Base-by-base conservation (phyloP, 1,139 yeast genomes). In the Pichia norvegensis region DNA sequence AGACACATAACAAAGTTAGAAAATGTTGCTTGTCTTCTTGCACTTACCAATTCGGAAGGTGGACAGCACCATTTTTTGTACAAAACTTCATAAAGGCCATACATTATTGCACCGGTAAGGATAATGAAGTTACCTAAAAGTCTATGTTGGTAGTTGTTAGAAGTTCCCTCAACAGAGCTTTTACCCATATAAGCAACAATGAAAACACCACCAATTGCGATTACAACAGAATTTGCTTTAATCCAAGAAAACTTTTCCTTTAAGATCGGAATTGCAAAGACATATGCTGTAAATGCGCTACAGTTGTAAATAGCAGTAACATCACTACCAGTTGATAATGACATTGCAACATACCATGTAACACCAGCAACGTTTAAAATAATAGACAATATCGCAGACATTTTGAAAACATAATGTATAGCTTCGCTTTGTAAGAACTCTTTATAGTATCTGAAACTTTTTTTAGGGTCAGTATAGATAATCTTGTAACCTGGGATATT, bases 251-350 rank as follows among this genome's bases (percentile, higher is more conserved):
- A 78, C 42, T 66, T 68, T 57, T 87, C 96, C 36, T 72, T 66
- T 44, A 87, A 69, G 38, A 87, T 64, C 2, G 90, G 86, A 27
- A 87, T 81, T 2, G 95, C 88, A 65, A 87, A 86, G 6, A 86
- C 77, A 59, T 87, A 82, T 0, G 95, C 95, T 7, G 90, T 82
- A 61, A 87, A 86, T 0, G 95, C 95, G 13, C 90, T 81, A 59
- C 95, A 85, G 66, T 87, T 87, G 66, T 86, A 87, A 52, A 87
- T 87, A 10, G 95, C 95, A 3, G 95, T 86, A 27, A 87, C 82
- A 59, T 87, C 95, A 2, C 88, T 74, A 0, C 95, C 87, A 36
- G 88, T 84, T 1, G 95, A 82, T 62, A 85, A 66, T 27, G 81
- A 72, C 78, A 87, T 85, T 8, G 95, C 82, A 17, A 85, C 76